Evolutionary conservation across 2,329 filamentous ascomycete species (phyloP), one percentile per base, ranked within the genome.

Genomic region (Dactylellina parvicollis): DNA sequence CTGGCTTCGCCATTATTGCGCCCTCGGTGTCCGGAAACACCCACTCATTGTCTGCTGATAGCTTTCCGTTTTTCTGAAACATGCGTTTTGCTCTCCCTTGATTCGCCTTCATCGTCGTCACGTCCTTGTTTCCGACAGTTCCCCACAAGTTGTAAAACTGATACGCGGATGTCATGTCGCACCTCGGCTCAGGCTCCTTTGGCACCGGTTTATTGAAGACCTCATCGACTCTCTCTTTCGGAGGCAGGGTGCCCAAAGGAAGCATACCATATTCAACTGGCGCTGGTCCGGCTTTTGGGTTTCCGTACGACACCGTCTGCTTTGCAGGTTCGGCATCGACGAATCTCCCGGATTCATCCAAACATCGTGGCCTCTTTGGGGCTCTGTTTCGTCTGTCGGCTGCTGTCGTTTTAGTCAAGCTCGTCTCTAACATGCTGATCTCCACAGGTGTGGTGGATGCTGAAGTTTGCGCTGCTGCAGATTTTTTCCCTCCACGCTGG

Each of bases 131-230:
- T 1, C 67, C 67, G 2, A 49, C 67, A 5, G 67, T 72, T 7
- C 67, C 67, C 67, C 67, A 72, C 16, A 72, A 38, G 38, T 72
- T 72, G 20, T 38, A 52, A 28, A 64, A 72, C 10, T 54, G 49
- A 38, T 46, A 44, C 9, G 59, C 40, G 28, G 67, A 72, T 14
- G 60, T 44, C 26, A 65, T 50, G 20, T 72, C 67, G 32, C 67
- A 62, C 44, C 59, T 59, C 9, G 67, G 42, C 46, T 72, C 67
- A 22, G 67, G 67, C 44, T 72, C 67, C 52, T 42, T 65, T 7
- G 67, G 67, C 44, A 65, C 59, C 40, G 57, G 50, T 40, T 61
- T 74, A 38, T 74, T 67, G 42, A 74, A 74, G 4, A 74, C 69
- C 40, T 74, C 69, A 16, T 66, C 69, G 47, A 74, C 34, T 42